A percentile compares a stretch with the other conserved stretches of the same genome.
Conservation (phyloP, 1,284 basidiomycete species). For the Papiliotrema fonsecae region DNA sequence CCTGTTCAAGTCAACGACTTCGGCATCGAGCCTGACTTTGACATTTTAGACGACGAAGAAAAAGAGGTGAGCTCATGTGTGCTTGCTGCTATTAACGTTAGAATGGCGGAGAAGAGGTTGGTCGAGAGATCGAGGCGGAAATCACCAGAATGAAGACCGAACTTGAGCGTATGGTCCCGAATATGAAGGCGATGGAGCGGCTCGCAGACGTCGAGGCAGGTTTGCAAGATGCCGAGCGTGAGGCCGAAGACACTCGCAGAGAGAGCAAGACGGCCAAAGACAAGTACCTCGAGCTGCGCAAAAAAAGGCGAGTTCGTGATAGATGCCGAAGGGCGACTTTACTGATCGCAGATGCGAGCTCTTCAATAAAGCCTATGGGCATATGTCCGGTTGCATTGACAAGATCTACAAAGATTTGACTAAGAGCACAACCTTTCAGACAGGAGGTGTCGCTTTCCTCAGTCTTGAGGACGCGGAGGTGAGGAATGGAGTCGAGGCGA, state of each 20-base stretch:
- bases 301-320: conserved; percentile 63
- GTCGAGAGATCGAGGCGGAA: conserved; percentile 70
- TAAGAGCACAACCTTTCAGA: conserved; percentile 75
- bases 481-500: conserved; percentile 19
- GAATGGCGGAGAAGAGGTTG: conserved; percentile 63
- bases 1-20: conserved; percentile 72
- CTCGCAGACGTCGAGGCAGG: conserved; percentile 82
- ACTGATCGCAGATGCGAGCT: conserved; percentile 61
- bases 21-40: conserved; percentile 87
- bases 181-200: conserved; percentile 87
- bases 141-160: conserved; percentile 70
- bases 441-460: conserved; percentile 94
- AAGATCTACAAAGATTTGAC: conserved; percentile 97
- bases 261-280: conserved; percentile 86
- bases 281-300: conserved; percentile 82
- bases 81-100: conserved; percentile 30
- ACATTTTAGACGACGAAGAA: conserved; percentile 73
- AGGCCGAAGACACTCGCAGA: conserved; percentile 58
- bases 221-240: conserved; percentile 54
- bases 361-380: conserved; percentile 94
- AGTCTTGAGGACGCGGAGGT: conserved; percentile 93
- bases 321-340: background rate
- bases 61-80: conserved; percentile 56
- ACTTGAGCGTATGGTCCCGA: conserved; percentile 91
- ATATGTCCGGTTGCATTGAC: conserved; percentile 92